These are phyloP conservation scores for Parafenestella ontariensis DNA, from an alignment of 2,329 filamentous ascomycete genomes.

Conservation along the genomic window DNA sequence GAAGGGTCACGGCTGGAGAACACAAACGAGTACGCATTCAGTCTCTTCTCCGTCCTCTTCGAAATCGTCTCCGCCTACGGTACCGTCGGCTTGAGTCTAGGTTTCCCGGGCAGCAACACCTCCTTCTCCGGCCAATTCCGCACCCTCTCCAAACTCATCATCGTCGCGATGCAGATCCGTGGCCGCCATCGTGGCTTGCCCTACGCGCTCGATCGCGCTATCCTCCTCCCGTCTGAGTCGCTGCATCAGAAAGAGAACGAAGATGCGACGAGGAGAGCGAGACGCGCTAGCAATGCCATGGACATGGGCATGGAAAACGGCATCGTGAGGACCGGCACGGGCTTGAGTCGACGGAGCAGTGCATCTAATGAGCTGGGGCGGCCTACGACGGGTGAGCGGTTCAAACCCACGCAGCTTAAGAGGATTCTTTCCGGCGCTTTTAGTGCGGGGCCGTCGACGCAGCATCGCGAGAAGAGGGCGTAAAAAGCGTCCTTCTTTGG, in stretches of 20 bases:
- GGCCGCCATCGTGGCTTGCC: conserved; percentile 70
- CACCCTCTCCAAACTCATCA: conserved; percentile 70
- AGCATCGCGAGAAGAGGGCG: conserved; percentile 17
- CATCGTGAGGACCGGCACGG: conserved; percentile 29
- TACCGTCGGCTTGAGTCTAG: conserved; percentile 89
- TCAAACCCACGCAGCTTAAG: conserved; percentile 25
- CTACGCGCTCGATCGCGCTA: conserved; percentile 73
- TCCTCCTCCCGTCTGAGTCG: conserved; percentile 71
- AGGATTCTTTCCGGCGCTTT: conserved; percentile 31
- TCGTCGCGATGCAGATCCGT: conserved; percentile 71
- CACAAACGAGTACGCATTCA: conserved; percentile 61
- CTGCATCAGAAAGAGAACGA: conserved; percentile 66
- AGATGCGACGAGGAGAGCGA: conserved; percentile 55
- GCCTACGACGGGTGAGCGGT: conserved; percentile 12
- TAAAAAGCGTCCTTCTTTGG: not conserved
- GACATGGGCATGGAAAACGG: conserved; percentile 11
- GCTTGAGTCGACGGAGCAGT: conserved; percentile 24
- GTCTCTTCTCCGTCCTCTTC: conserved; percentile 55
- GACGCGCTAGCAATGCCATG: conserved; percentile 33
- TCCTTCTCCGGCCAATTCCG: conserved; percentile 85
- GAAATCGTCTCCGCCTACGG: conserved; percentile 62
- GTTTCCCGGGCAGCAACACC: conserved; percentile 76
- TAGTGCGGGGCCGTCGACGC: conserved; percentile 26
- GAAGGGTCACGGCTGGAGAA: conserved; percentile 77
- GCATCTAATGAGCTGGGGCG: conserved; percentile 11